A percentile compares a stretch with the other conserved stretches of the same genome.
Evolutionary conservation across 352 stramenopile species (phyloP).

Genomic region (Phytophthora cryptogea): DNA sequence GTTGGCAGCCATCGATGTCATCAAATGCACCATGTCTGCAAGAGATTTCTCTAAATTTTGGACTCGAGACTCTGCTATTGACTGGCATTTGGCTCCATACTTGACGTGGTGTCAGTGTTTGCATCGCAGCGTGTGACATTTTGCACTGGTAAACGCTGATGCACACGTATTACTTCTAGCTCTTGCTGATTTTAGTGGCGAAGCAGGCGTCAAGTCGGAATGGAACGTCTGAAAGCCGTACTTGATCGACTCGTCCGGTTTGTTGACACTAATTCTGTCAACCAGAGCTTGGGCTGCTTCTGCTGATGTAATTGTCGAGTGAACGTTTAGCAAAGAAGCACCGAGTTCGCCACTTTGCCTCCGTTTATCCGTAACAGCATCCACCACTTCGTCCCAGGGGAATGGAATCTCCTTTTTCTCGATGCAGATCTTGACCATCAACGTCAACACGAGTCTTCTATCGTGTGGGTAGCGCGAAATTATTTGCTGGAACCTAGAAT

Average conservation of each 20-base stretch:
- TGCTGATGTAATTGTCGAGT: neutral
- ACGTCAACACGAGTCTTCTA: constrained; percentile 5
- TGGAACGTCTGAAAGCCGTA: constrained; percentile 11
- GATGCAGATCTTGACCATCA: constrained; percentile 14
- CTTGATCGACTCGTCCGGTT: constrained; percentile 11
- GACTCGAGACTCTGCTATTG: neutral
- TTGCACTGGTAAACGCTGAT: neutral
- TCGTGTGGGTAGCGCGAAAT: constrained; percentile 11
- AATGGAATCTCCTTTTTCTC: constrained; percentile 7
- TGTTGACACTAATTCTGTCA: constrained; percentile 3
- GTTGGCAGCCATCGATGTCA: neutral
- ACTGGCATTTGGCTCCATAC: neutral
- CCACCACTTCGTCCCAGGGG: constrained; percentile 8
- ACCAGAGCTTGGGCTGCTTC: constrained; percentile 4
- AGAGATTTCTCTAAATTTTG: neutral
- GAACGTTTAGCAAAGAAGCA: neutral
- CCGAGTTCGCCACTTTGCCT: neutral
- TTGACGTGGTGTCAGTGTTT: neutral
- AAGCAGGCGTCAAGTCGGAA: neutral
- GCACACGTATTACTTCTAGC: neutral
- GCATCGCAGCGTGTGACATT: neutral
- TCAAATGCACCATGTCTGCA: neutral
- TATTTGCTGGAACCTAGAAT: constrained; percentile 6
- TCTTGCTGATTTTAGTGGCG: neutral
- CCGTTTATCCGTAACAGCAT: constrained; percentile 1